These are phyloP conservation scores for Sclerotinia borealis DNA, from an alignment of 2,329 filamentous ascomycete genomes.

Conservation along the genomic window DNA sequence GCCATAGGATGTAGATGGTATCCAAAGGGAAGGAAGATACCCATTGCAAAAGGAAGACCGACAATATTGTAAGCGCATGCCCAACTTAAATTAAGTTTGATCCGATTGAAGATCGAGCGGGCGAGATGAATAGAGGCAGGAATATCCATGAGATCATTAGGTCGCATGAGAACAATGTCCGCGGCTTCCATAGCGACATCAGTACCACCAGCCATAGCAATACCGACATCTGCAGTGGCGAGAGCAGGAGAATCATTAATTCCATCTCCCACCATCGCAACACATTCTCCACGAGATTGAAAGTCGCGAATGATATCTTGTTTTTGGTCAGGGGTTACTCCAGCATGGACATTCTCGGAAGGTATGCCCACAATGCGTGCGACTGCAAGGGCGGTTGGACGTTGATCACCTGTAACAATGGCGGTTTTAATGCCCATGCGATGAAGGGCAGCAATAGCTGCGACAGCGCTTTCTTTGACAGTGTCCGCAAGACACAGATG, in stretches of 20 bases:
- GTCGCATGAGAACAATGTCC: slow-evolving; percentile 91
- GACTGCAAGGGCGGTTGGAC: slow-evolving; percentile 75
- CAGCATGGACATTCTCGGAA: slow-evolving; percentile 68
- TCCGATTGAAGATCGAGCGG: slow-evolving; percentile 79
- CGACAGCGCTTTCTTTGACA: slow-evolving; percentile 80
- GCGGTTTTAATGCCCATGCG: slow-evolving; percentile 81
- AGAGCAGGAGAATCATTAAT: slow-evolving; percentile 98
- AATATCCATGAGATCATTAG: slow-evolving; percentile 87
- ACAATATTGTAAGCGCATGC: slow-evolving; percentile 89
- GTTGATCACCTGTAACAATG: slow-evolving; percentile 91
- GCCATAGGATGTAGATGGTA: slow-evolving; percentile 88
- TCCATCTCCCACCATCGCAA: slow-evolving; percentile 96
- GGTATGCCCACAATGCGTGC: slow-evolving; percentile 78
- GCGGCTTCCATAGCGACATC: slow-evolving; percentile 98
- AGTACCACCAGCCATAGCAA: slow-evolving; percentile 86
- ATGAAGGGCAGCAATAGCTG: slow-evolving; percentile 74
- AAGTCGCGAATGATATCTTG: slow-evolving; percentile 75
- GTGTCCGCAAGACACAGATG: slow-evolving; percentile 81
- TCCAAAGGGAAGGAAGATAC: slow-evolving; percentile 84
- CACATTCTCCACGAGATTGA: slow-evolving; percentile 66
- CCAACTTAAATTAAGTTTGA: slow-evolving; percentile 90
- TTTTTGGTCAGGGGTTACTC: slow-evolving; percentile 88
- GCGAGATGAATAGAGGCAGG: slow-evolving; percentile 78
- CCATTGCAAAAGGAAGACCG: slow-evolving; percentile 94
- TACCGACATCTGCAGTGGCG: slow-evolving; percentile 86